Conservation (phyloP, 2,329 filamentous ascomycete species). For the Fusarium verrucosum region DNA sequence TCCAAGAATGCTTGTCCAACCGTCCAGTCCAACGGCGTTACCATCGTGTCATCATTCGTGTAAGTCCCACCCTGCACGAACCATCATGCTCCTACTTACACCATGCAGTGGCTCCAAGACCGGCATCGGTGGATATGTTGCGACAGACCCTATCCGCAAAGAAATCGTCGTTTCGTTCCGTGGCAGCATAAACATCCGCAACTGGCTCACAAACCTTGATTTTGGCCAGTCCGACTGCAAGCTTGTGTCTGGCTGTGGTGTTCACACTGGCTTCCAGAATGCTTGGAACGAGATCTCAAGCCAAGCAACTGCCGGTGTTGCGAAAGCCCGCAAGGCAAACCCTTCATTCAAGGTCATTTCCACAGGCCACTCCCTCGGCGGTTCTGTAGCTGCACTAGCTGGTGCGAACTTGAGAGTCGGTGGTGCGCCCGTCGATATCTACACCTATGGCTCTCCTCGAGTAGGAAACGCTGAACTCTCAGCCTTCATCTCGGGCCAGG, state of each 20-base stretch:
- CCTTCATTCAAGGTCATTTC: constrained; percentile 63
- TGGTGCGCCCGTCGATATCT: constrained; percentile 62
- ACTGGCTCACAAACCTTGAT: constrained; percentile 67
- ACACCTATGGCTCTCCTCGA: constrained; percentile 74
- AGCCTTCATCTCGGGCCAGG: constrained; percentile 62
- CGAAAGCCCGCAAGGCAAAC: constrained; percentile 54
- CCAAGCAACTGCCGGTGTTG: constrained; percentile 55
- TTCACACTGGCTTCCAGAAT: constrained; percentile 67
- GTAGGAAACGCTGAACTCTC: constrained; percentile 67
- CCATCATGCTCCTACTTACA: constrained; percentile 18
- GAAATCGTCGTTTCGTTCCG: constrained; percentile 69
- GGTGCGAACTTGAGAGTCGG: constrained; percentile 63
- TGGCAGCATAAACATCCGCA: constrained; percentile 66
- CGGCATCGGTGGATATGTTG: constrained; percentile 62
- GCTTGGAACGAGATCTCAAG: constrained; percentile 65
- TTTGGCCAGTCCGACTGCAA: constrained; percentile 46
- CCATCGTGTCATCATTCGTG: constrained; percentile 55
- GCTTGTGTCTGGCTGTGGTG: constrained; percentile 55
- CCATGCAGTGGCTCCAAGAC: constrained; percentile 52
- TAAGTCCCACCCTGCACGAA: constrained; percentile 38
- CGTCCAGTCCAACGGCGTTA: constrained; percentile 55
- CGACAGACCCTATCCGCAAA: constrained; percentile 57
- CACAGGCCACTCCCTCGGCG: constrained; percentile 77
- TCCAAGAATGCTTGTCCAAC: constrained; percentile 54
- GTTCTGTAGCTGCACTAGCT: constrained; percentile 68